Evolutionary conservation across 768 basidiomycete genomes (phyloP).

Genomic region (Pisolithus orientalis): DNA sequence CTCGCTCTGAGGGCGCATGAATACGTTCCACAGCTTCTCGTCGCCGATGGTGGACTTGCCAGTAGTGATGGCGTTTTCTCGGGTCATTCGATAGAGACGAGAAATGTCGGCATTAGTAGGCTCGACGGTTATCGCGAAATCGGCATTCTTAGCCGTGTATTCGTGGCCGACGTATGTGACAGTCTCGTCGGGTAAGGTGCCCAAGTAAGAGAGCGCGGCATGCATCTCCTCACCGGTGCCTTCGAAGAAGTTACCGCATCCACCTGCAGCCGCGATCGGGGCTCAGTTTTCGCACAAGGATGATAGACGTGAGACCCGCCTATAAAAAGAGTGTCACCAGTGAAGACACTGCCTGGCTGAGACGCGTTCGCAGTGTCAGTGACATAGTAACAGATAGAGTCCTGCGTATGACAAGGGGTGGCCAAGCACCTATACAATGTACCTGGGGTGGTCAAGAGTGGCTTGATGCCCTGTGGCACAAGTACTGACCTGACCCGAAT

Average conservation of each 20-base stretch:
- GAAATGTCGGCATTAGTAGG: slow-evolving; percentile 57
- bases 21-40: slow-evolving; percentile 94
- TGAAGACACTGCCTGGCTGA: slow-evolving; percentile 78
- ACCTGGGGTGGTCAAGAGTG: slow-evolving; percentile 1
- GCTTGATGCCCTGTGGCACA: background rate
- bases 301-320: slow-evolving; percentile 13
- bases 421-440: slow-evolving; percentile 57
- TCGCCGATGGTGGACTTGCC: slow-evolving; percentile 87
- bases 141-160: slow-evolving; percentile 71
- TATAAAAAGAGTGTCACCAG: slow-evolving; percentile 88
- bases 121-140: slow-evolving; percentile 62
- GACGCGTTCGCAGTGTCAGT: slow-evolving; percentile 40
- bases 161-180: slow-evolving; percentile 88
- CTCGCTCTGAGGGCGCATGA: slow-evolving; percentile 71
- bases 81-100: slow-evolving; percentile 51
- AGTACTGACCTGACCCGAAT: slow-evolving; percentile 50
- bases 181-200: slow-evolving; percentile 70
- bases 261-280: slow-evolving; percentile 38
- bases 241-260: slow-evolving; percentile 95
- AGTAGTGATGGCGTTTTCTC: slow-evolving; percentile 58
- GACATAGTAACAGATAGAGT: slow-evolving; percentile 89
- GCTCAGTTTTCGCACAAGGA: background rate
- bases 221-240: slow-evolving; percentile 79
- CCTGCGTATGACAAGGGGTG: slow-evolving; percentile 93
- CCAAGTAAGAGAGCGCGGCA: slow-evolving; percentile 59